Conservation (phyloP, 2,329 filamentous ascomycete genomes). For the Epichloe uncinata region DNA sequence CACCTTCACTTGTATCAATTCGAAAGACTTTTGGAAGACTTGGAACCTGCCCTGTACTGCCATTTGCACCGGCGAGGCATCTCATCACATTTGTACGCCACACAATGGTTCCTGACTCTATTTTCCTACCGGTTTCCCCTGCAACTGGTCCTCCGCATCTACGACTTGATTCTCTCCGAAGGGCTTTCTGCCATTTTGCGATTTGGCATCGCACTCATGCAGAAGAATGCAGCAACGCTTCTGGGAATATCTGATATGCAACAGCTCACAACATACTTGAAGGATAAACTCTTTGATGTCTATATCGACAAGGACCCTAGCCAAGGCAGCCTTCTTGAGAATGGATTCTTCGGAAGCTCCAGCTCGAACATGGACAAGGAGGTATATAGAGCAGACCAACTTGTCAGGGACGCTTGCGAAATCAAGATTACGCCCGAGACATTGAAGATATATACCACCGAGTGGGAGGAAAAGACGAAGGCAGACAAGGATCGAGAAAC, state of each 20-base stretch:
- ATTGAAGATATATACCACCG: constrained; percentile 64
- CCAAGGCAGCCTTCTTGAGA: constrained; percentile 84
- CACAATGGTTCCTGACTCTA: no score
- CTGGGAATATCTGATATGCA: constrained; percentile 89
- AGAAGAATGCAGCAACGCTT: no score
- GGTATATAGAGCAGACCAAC: constrained; percentile 84
- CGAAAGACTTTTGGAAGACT: no score
- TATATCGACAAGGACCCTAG: constrained; percentile 94
- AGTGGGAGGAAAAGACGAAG: constrained; percentile 90
- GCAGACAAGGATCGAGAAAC: constrained; percentile 67
- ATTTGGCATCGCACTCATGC: no score
- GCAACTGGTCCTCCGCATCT: no score
- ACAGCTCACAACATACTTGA: constrained; percentile 75
- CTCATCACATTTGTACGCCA: no score
- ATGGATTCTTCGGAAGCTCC: constrained; percentile 91
- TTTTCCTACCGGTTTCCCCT: no score
- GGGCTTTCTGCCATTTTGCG: no score
- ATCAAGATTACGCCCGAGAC: constrained; percentile 74
- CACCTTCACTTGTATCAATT: no score
- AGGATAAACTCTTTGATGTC: constrained; percentile 88
- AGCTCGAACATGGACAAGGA: constrained; percentile 86
- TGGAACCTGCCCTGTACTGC: no score
- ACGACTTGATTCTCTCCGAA: no score
- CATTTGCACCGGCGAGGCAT: no score
- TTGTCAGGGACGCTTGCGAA: constrained; percentile 85